A percentile compares a stretch with the other conserved stretches of the same genome.
phyloP scores from a whole-genome alignment of 1,284 basidiomycete species.

The Sporisorium iseilematis-ciliati region DNA sequence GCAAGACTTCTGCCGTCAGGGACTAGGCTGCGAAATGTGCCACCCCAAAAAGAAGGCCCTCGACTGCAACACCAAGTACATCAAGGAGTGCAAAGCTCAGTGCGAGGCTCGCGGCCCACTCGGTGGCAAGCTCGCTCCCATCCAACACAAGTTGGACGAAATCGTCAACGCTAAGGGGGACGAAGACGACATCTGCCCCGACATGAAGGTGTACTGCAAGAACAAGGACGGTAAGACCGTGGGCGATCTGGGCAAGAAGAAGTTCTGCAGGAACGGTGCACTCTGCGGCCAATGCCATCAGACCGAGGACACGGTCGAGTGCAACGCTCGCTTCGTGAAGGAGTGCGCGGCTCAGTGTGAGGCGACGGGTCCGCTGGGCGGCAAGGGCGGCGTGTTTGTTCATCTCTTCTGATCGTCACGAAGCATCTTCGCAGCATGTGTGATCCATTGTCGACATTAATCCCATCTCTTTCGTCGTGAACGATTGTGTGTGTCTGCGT shows the following conservation, averaged over 20 bases:
- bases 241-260: constrained; percentile 49
- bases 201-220: constrained; percentile 50
- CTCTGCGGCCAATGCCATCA: constrained; percentile 48
- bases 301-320: constrained; percentile 52
- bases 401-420: constrained; percentile 21
- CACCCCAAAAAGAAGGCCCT: constrained; percentile 46
- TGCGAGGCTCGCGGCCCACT: constrained; percentile 52
- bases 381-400: constrained; percentile 41
- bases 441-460: background rate
- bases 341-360: constrained; percentile 55
- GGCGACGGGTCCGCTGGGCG: constrained; percentile 52
- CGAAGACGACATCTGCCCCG: constrained; percentile 52
- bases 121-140: constrained; percentile 29
- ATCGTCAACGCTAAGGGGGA: constrained; percentile 20
- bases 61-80: constrained; percentile 54
- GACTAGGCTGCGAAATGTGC: constrained; percentile 34
- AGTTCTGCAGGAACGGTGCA: constrained; percentile 47
- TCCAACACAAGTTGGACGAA: constrained; percentile 1
- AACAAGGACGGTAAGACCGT: constrained; percentile 49
- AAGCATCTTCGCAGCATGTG: background rate
- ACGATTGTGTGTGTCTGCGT: background rate
- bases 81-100: constrained; percentile 37
- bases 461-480: background rate
- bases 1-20: constrained; percentile 43
- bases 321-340: constrained; percentile 43